Base-by-base conservation (phyloP, 306 rosid species). In the Sicyos baderoa region DNA sequence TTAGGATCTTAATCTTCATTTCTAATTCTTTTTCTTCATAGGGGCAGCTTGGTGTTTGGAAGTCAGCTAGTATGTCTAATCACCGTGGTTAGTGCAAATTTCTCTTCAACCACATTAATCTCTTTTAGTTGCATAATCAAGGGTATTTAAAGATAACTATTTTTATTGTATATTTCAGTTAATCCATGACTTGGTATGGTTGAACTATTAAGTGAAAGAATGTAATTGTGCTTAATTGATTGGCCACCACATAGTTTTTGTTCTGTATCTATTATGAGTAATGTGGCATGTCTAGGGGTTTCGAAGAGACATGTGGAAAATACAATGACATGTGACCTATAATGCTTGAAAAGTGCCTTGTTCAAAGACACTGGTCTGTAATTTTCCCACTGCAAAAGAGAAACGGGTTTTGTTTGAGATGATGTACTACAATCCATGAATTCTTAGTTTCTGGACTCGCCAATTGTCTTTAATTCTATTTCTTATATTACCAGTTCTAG, bases 41-140 rank as follows among this genome's bases (percentile, higher is more conserved):
- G 87, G 78, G 77, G 72, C 88, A 76, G 75, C 75, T 67, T 76
- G 83, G 82, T 70, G 80, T 77, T 62, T 82, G 89, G 89, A 82
- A 81, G 75, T 74, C 86, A 16, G 86, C 83, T 55, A 72, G 71
- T 67, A 15, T 51, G 56, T 73, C 77, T 4, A 73, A 84, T 73
- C 70, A 72, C 73, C 48, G 74, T 79, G 91, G 96, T 89, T 72
- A 74, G 93, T 82, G 56, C 73, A 65, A 75, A 63, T 60, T 40
- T 72, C 78, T 72, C 72, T 17, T 57, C 25, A 51, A 72, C 47
- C 23, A 23, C 44, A 72, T 51, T 51, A 45, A 40, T 70, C n/a
- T 70, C n/a, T 40, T 21, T 11, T 21, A 51, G 44, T 73, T 32
- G 35, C 5, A 29, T 29, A 29, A 2, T 29, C 2, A 3, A 29